Evolutionary conservation across 176 grass and related monocot genomes (phyloP).

Genomic region (Hsuehochloa calcarea): DNA sequence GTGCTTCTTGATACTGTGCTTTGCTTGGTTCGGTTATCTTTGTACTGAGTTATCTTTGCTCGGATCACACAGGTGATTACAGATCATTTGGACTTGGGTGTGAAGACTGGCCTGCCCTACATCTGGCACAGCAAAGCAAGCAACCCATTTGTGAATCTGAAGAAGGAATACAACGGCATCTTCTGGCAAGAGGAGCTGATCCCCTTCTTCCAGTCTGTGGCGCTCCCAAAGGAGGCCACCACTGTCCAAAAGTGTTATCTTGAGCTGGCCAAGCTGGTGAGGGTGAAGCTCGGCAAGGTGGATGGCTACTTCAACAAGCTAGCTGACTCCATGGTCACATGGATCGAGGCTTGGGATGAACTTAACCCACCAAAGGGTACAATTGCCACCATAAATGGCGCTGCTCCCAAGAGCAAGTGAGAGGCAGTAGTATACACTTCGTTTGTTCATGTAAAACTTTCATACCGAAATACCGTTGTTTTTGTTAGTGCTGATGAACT

Average conservation of each 20-base stretch:
- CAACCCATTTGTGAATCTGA: constrained; percentile 65
- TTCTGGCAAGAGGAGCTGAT: constrained; percentile 78
- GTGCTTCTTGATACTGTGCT: not conserved
- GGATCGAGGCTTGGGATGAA: constrained; percentile 74
- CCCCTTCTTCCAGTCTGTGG: constrained; percentile 60
- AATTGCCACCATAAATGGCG: not conserved
- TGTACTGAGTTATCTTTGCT: not conserved
- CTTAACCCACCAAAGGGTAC: constrained; percentile 50
- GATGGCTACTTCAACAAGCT: constrained; percentile 70
- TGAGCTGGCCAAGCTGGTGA: constrained; percentile 62
- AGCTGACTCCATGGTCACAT: constrained; percentile 63
- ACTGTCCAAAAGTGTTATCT: constrained; percentile 63
- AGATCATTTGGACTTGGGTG: constrained; percentile 53
- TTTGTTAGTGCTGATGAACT: constrained; percentile 34
- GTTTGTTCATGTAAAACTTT: not conserved
- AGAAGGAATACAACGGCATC: constrained; percentile 71
- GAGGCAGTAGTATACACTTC: not conserved
- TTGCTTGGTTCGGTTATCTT: not conserved
- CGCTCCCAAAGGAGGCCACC: constrained; percentile 51
- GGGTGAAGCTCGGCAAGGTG: constrained; percentile 43
- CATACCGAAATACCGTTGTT: constrained; percentile 30
- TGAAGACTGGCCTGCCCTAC: constrained; percentile 70
- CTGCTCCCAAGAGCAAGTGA: constrained; percentile 35
- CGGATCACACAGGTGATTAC: constrained; percentile 48
- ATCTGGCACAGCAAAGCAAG: constrained; percentile 79